Base-by-base conservation (phyloP, 345 rosid species). In the Carallia pectinifolia region DNA sequence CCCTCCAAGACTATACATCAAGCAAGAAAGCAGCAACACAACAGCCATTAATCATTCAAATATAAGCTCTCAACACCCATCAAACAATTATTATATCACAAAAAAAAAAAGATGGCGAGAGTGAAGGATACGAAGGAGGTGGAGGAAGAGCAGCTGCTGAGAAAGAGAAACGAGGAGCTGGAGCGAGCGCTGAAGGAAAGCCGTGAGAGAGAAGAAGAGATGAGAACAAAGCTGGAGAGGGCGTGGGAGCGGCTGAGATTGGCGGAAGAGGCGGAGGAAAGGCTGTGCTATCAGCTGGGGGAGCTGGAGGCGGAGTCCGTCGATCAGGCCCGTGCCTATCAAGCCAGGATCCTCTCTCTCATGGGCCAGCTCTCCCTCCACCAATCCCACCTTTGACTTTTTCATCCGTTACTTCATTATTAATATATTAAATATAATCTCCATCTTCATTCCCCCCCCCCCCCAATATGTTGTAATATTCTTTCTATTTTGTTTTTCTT, bases 261-360 rank as follows among this genome's bases (percentile, higher is more conserved):
- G 71, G 93, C 89, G 4, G 98, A 90, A 75, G 96, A 90, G 33
- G 98, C 84, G 0, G 98, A 90, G 85, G 96, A 90, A 81, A 76
- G 88, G 74, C 89, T 93, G 54, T 90, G 96, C 78, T 74, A 86
- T 6, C 93, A 90, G 86, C 88, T 93, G 0, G 96, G 97, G 0
- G 96, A 93, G 77, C 87, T 93, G 3, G 97, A 93, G 81, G 97
- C 96, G 0, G 98, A 93, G 80, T 85, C 93, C 31, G 80, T 88
- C 40, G 67, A 76, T 48, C 88, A 88, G 50, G 98, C 96, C 7
- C 93, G 93, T 65, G 89, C 54, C 9, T 83, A 86, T 66, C 88
- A 77, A 66, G 84, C 93, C 19, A 88, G 88, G 6, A 79, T 90
- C 17, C 3, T 93, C 31, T 75, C 89, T 44, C 90, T 90, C 61